Conservation (phyloP, 2,329 filamentous ascomycete genomes). For the Penicillium sp. region DNA sequence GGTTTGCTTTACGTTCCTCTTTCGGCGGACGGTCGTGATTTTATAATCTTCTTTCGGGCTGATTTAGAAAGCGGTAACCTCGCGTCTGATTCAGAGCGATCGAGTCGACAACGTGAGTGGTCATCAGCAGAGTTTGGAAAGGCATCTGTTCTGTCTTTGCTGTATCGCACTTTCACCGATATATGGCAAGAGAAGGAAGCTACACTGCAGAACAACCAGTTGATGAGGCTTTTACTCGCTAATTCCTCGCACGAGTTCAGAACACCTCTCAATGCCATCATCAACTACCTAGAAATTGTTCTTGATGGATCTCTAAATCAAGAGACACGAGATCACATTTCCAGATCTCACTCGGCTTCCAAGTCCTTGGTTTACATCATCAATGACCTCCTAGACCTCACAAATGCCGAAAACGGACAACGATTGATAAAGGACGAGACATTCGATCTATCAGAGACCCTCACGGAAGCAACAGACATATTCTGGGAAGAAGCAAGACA, state of each 20-base stretch:
- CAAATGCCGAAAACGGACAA: constrained; percentile 79
- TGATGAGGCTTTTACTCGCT: constrained; percentile 73
- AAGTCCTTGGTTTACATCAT: constrained; percentile 91
- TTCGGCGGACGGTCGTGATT: constrained; percentile 70
- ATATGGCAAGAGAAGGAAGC: constrained; percentile 89
- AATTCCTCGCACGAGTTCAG: constrained; percentile 89
- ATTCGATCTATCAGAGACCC: constrained; percentile 68
- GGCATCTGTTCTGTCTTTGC: constrained; percentile 77
- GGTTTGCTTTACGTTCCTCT: constrained; percentile 78
- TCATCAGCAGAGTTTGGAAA: constrained; percentile 83
- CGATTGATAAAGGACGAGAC: constrained; percentile 74
- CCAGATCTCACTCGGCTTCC: constrained; percentile 81
- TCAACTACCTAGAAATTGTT: constrained; percentile 88
- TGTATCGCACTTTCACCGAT: constrained; percentile 85
- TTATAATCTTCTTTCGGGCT: constrained; percentile 81
- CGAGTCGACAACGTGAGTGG: constrained; percentile 71
- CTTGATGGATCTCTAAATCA: constrained; percentile 73
- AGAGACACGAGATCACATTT: constrained; percentile 78
- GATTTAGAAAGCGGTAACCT: constrained; percentile 47
- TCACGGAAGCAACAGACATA: constrained; percentile 71
- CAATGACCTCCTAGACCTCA: constrained; percentile 82
- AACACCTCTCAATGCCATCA: constrained; percentile 88
- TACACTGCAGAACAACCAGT: constrained; percentile 73
- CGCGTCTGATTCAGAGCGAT: not conserved
- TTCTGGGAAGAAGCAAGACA: constrained; percentile 73